phyloP scores from a whole-genome alignment of 345 rosid species.

The Hirschfeldia incana region DNA sequence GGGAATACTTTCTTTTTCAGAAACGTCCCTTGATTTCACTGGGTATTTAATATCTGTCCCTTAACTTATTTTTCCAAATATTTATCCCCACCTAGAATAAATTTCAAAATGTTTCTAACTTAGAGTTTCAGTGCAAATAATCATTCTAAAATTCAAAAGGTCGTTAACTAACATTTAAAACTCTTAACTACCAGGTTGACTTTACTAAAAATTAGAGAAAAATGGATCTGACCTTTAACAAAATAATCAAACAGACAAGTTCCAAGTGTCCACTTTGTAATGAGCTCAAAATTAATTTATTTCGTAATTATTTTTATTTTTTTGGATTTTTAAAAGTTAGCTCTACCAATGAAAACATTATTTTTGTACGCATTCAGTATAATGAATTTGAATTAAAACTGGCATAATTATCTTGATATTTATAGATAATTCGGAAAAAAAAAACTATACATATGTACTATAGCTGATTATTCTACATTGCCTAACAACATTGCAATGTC shows the following conservation, averaged over 20 bases:
- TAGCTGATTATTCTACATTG: not conserved
- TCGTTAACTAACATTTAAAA: conserved; percentile 17
- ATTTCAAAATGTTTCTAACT: not conserved
- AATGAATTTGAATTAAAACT: not conserved
- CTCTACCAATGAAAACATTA: not conserved
- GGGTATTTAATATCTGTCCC: not conserved
- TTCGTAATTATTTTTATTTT: not conserved
- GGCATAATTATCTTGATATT: not conserved
- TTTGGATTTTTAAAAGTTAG: not conserved
- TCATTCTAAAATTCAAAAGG: not conserved
- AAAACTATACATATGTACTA: not conserved
- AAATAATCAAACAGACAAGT: not conserved
- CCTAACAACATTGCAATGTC: not conserved
- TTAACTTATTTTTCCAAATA: not conserved
- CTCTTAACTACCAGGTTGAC: conserved; percentile 26
- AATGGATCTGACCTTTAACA: not conserved
- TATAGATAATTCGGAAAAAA: not conserved
- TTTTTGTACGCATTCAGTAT: not conserved
- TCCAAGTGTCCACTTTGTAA: not conserved
- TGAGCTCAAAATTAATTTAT: too few species aligned
- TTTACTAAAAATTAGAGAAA: not conserved
- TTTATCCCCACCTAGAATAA: not conserved
- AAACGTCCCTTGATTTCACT: conserved; percentile 13
- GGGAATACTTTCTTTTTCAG: not conserved
- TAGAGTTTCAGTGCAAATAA: not conserved